Evolutionary conservation across 257 asterid genomes (phyloP).

Genomic region (Nicotiana sylvestris): DNA sequence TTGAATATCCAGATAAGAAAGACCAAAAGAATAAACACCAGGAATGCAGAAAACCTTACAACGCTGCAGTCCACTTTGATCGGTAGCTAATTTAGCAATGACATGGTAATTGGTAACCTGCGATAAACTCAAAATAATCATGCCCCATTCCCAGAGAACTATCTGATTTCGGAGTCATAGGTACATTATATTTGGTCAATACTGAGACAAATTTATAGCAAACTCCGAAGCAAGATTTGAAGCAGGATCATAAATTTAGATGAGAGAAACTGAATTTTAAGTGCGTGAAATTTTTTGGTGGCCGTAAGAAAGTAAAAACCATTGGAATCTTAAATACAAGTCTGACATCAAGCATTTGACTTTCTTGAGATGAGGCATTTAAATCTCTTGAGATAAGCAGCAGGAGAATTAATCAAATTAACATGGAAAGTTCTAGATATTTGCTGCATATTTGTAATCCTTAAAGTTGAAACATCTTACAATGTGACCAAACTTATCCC

Average conservation of each 20-base stretch:
- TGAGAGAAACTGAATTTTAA: not conserved
- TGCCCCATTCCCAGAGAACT: not conserved
- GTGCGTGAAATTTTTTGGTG: not conserved
- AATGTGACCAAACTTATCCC: conserved; percentile 94
- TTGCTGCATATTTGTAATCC: not conserved
- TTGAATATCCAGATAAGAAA: not conserved
- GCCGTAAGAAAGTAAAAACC: not conserved
- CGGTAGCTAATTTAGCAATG: conserved; percentile 70
- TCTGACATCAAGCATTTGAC: conserved; percentile 1
- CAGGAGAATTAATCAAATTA: not conserved
- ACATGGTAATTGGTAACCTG: conserved; percentile 94
- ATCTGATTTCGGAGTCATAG: not conserved
- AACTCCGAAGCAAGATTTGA: not conserved
- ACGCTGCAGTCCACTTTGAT: conserved; percentile 64
- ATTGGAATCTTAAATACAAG: not conserved
- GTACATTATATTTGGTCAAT: not conserved
- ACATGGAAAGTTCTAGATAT: not conserved
- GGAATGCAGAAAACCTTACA: conserved; percentile 66
- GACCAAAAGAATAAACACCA: not conserved
- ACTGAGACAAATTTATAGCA: not conserved
- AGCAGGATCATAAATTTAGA: not conserved
- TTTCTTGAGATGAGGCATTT: conserved; percentile 2
- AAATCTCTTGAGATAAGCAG: not conserved
- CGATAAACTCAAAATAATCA: conserved; percentile 8
- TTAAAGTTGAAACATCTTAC: conserved; percentile 32